Evolutionary conservation across 2,329 filamentous ascomycete species (phyloP), one percentile per base, ranked within the genome.

Genomic region (Tolypocladium album): DNA sequence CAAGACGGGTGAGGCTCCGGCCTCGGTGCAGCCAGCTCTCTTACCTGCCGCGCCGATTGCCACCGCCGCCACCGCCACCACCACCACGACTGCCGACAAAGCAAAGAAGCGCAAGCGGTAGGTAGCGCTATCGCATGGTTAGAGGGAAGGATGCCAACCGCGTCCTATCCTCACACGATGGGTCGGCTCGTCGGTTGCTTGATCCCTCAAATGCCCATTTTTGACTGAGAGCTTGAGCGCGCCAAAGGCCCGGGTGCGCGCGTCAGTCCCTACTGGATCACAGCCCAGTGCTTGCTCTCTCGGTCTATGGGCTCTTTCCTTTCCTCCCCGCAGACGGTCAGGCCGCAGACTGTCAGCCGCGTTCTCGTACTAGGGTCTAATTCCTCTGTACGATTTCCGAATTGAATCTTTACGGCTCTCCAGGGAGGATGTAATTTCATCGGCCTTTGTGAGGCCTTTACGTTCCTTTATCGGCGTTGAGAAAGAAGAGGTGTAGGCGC

Each of bases 31-130:
- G 59, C 70, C 69, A 60, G 68, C 73, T 53, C 72, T 80, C 55
- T 71, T 79, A 43, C 76, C 76, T 9, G 75, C 78, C 11, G 75
- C 78, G 3, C 76, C 79, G 22, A 76, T 80, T 43, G 71, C 76
- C 24, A 70, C 71, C 27, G 27, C 5, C 27, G 27, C 27, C 27
- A 68, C 73, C 20, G 66, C 36, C 4, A 11, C 72, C 31, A 11
- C 72, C 31, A 65, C 67, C 43, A 65, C 69, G 64, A 61, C 69
- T n/a, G 61, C 66, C 17, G 82, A 85, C 67, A 85, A 85, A 71
- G 79, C 75, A 66, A 86, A 85, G 76, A 86, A 85, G 75, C 80
- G 83, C 62, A 86, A 85, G 76, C 76, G 83, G 75, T 85, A 78
- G 64, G 20, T 20, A 13, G 20, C 9, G 6, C 34, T 47, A 24